These are phyloP conservation scores for Penicillium goetzii DNA, from an alignment of 495 filamentous ascomycete genomes.

Conservation along the genomic window DNA sequence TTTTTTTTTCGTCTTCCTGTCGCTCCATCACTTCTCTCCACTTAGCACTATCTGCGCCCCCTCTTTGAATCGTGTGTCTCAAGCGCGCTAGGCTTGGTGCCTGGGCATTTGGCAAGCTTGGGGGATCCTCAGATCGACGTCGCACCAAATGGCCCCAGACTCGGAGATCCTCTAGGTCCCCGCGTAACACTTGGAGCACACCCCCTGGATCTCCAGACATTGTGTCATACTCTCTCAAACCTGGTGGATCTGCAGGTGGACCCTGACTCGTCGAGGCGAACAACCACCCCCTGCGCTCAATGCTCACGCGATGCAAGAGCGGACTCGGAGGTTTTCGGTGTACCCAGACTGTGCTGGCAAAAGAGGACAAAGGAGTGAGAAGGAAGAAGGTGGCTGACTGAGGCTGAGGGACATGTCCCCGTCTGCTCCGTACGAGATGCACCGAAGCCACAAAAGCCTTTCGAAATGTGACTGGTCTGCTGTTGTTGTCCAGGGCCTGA, in stretches of 20 bases:
- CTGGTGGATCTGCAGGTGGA: not conserved
- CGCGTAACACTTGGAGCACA: slow-evolving; percentile 3
- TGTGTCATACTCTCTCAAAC: slow-evolving; percentile 14
- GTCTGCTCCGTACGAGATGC: not conserved
- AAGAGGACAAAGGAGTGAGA: not conserved
- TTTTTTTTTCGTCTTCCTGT: not conserved
- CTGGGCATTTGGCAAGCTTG: slow-evolving; percentile 10
- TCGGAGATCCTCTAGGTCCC: slow-evolving; percentile 8
- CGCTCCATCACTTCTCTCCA: slow-evolving; percentile 2
- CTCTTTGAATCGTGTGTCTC: not conserved
- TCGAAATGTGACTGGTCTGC: slow-evolving; percentile 8
- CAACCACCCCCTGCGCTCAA: not conserved
- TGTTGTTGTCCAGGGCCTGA: not conserved
- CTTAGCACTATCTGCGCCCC: not conserved
- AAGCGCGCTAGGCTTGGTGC: not conserved
- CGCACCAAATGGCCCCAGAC: not conserved
- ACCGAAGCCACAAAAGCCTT: not conserved
- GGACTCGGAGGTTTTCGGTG: slow-evolving; percentile 28
- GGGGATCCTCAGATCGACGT: slow-evolving; percentile 27
- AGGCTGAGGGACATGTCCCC: slow-evolving; percentile 7
- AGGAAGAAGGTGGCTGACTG: slow-evolving; percentile 17
- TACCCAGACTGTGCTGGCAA: not conserved
- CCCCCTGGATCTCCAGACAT: slow-evolving; percentile 5
- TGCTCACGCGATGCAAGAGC: slow-evolving; percentile 1
- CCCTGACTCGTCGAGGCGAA: not conserved